These are phyloP conservation scores for Scortechinia acanthostroma DNA, from an alignment of 2,329 filamentous ascomycete species.

Conservation along the genomic window DNA sequence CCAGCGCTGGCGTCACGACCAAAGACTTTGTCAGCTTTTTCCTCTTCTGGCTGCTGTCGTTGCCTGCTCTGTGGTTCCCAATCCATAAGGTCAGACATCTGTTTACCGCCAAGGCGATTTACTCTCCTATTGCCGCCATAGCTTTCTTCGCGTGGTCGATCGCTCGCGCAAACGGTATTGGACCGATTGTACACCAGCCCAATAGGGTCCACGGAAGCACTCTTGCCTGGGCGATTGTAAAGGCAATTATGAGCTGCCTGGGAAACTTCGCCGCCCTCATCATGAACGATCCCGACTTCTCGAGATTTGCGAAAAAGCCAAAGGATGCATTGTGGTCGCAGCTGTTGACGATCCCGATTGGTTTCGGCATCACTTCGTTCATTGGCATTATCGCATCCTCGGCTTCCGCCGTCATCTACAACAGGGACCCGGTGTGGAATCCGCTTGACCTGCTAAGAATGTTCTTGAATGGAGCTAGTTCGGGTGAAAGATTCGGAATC, in stretches of 20 bases:
- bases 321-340: slow-evolving; percentile 15
- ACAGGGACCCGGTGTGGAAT: slow-evolving; percentile 12
- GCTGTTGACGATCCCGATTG: slow-evolving; percentile 19
- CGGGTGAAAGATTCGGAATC: slow-evolving; percentile 39
- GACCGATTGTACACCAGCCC: slow-evolving; percentile 1
- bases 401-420: slow-evolving; percentile 12
- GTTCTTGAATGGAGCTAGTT: slow-evolving; percentile 38
- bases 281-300: slow-evolving; percentile 22
- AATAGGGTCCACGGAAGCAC: neutral
- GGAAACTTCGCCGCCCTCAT: slow-evolving; percentile 24
- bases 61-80: slow-evolving; percentile 7
- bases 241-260: neutral
- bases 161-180: neutral
- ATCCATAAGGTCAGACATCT: slow-evolving; percentile 9
- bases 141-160: slow-evolving; percentile 1
- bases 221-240: neutral
- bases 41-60: slow-evolving; percentile 11
- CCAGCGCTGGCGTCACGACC: slow-evolving; percentile 26
- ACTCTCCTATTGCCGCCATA: neutral
- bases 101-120: neutral
- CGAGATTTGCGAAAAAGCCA: slow-evolving; percentile 9
- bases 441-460: slow-evolving; percentile 28
- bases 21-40: slow-evolving; percentile 28
- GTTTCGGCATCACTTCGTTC: slow-evolving; percentile 9
- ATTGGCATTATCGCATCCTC: slow-evolving; percentile 24